These are phyloP conservation scores for Alloteropsis angusta DNA, from an alignment of 202 grass and related monocot genomes.

Conservation along the genomic window DNA sequence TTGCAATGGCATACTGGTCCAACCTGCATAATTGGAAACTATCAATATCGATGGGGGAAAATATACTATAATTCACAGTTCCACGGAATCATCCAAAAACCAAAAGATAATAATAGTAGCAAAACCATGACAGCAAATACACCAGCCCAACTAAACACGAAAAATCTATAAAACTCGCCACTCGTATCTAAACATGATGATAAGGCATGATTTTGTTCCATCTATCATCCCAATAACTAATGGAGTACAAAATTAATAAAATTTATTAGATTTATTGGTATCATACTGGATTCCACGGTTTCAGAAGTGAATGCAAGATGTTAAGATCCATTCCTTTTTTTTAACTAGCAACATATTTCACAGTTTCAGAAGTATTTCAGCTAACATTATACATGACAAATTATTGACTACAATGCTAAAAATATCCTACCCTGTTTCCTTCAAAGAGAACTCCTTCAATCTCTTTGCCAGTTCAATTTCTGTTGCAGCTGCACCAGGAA, in stretches of 20 bases:
- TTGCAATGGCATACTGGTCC: constrained; percentile 96
- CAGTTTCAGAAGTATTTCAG: neutral
- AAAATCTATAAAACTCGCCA: neutral
- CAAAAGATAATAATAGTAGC: neutral
- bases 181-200: neutral
- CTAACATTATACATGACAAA: neutral
- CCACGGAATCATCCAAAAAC: neutral
- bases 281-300: neutral
- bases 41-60: neutral
- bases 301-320: neutral
- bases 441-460: constrained; percentile 86
- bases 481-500: constrained; percentile 83
- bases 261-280: neutral
- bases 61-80: neutral
- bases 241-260: too few species aligned
- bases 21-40: constrained; percentile 44
- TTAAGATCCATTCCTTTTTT: neutral
- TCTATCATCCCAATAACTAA: neutral
- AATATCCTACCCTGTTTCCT: constrained; percentile 74
- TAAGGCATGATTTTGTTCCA: neutral
- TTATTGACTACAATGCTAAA: neutral
- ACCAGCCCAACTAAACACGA: neutral
- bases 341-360: neutral
- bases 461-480: constrained; percentile 85
- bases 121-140: neutral